A percentile compares a stretch with the other conserved stretches of the same genome.
These are phyloP conservation scores for Malassezia furfur DNA, from an alignment of 1,284 basidiomycete species.

Conservation along the genomic window DNA sequence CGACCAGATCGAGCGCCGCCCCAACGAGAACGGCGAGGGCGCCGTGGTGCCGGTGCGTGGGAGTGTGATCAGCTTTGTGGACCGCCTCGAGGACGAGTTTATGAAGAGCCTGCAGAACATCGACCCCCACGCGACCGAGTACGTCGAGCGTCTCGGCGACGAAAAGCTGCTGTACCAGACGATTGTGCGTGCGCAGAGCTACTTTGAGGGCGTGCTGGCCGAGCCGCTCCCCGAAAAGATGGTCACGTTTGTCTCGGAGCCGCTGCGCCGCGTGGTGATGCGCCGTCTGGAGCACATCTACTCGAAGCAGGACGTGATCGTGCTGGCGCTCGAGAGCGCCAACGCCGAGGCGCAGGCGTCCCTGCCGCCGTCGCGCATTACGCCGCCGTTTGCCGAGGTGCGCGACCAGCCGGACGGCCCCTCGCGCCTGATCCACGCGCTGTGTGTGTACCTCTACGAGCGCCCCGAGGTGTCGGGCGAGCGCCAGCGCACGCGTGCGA, in stretches of 20 bases:
- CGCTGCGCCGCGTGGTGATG: slow-evolving; percentile 67
- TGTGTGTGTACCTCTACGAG: slow-evolving; percentile 89
- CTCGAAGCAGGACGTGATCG: slow-evolving; percentile 83
- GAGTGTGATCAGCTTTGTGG: slow-evolving; percentile 59
- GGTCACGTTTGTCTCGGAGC: slow-evolving; percentile 16
- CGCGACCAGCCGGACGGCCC: slow-evolving; percentile 41
- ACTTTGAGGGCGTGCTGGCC: slow-evolving; percentile 55
- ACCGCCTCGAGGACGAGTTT: slow-evolving; percentile 96
- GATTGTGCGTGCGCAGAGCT: slow-evolving; percentile 79
- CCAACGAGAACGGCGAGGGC: slow-evolving; percentile 52
- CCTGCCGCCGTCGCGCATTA: slow-evolving; percentile 28
- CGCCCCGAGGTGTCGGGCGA: slow-evolving; percentile 66
- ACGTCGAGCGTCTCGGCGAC: slow-evolving; percentile 74
- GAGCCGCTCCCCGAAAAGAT: slow-evolving; percentile 15
- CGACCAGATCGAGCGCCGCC: slow-evolving; percentile 73
- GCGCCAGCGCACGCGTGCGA: slow-evolving; percentile 77
- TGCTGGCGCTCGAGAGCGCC: slow-evolving; percentile 68
- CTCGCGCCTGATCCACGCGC: slow-evolving; percentile 69
- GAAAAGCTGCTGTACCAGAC: slow-evolving; percentile 89
- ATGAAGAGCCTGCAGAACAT: slow-evolving; percentile 95
- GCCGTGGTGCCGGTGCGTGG: slow-evolving; percentile 39
- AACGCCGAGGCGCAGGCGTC: slow-evolving; percentile 46
- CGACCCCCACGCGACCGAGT: slow-evolving; percentile 95
- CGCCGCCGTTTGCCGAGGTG: slow-evolving; percentile 18
- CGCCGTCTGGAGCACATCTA: slow-evolving; percentile 95